Conservation (phyloP, 352 stramenopile species). For the Thalassiosira mediterranea region DNA sequence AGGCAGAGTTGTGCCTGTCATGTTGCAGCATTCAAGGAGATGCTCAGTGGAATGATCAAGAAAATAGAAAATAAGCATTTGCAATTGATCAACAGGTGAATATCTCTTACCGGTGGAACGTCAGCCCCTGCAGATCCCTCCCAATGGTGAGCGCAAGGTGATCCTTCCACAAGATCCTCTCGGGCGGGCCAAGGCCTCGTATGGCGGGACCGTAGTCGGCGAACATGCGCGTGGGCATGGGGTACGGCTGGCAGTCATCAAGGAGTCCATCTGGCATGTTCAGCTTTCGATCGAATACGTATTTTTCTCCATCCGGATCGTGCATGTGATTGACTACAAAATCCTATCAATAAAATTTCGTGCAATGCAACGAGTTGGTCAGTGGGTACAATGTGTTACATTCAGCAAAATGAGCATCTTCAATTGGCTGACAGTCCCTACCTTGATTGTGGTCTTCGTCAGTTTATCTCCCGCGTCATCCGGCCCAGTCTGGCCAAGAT, state of each 20-base stretch:
- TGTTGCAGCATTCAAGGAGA: no score
- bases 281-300: constrained; percentile 43
- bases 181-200: not conserved
- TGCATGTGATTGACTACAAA: constrained; percentile 39
- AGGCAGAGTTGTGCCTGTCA: constrained; percentile 58
- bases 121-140: constrained; percentile 52
- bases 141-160: constrained; percentile 46
- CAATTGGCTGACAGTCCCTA: no score
- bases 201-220: constrained; percentile 4
- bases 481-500: constrained; percentile 44
- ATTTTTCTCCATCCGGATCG: constrained; percentile 21
- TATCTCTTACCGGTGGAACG: no score
- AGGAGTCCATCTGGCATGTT: constrained; percentile 37
- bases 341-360: no score
- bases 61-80: no score
- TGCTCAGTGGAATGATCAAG: no score
- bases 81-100: no score
- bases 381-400: no score
- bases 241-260: constrained; percentile 35
- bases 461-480: constrained; percentile 37
- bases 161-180: constrained; percentile 39
- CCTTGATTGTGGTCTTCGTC: constrained; percentile 37
- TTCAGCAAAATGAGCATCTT: no score
- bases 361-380: no score
- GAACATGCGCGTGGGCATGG: constrained; percentile 42